These are phyloP conservation scores for Xylaria sp. DNA, from an alignment of 2,329 filamentous ascomycete genomes.

Conservation along the genomic window DNA sequence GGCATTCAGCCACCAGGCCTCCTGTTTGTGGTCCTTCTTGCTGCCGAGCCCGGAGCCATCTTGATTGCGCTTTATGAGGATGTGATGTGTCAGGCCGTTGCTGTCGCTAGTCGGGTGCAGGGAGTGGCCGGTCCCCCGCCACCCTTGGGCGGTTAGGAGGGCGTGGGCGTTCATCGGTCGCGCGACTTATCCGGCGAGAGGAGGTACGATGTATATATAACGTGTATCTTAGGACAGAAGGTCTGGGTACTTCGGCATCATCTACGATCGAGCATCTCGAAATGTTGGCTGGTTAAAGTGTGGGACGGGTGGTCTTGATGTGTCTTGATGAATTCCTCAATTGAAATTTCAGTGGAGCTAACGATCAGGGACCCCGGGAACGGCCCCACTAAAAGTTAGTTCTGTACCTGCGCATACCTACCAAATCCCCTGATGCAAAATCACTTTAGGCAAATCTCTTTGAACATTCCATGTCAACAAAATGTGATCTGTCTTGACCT, in stretches of 20 bases:
- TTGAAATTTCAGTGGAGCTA: conserved; percentile 40
- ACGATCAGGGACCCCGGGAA: not conserved
- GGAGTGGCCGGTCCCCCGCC: conserved; percentile 88
- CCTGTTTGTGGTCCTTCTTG: conserved; percentile 73
- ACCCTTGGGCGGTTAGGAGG: conserved; percentile 86
- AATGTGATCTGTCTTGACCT: no score
- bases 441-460: no score
- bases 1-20: conserved; percentile 97
- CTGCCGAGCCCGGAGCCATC: conserved; percentile 85
- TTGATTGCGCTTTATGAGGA: conserved; percentile 84
- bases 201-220: no score
- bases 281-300: not conserved
- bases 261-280: not conserved
- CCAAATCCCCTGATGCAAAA: not conserved
- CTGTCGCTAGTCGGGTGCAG: conserved; percentile 79
- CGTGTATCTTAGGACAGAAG: not conserved
- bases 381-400: not conserved
- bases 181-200: conserved; percentile 8
- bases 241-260: not conserved
- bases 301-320: no score
- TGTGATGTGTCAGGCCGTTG: conserved; percentile 82
- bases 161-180: conserved; percentile 81
- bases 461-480: no score
- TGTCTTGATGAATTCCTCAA: conserved; percentile 16
- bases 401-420: not conserved